Evolutionary conservation across 306 rosid species (phyloP).

Genomic region (Cucurbita argyrosperma): DNA sequence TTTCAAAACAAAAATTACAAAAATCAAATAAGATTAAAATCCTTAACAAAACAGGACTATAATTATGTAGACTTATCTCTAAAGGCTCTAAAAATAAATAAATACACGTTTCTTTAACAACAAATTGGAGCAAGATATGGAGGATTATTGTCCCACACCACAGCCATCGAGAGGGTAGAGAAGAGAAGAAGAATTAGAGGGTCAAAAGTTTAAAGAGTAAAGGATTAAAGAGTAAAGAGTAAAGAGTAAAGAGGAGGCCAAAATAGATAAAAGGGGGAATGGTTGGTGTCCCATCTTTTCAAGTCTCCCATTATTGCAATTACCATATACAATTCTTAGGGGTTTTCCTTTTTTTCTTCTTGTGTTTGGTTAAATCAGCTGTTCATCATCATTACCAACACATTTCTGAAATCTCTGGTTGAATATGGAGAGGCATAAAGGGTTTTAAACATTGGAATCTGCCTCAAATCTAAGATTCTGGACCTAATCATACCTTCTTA

Average conservation of each 20-base stretch:
- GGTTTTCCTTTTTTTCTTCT: too few relatives aligned
- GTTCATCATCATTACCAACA: background rate
- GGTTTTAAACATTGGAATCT: background rate
- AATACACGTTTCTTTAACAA: background rate
- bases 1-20: background rate
- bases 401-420: background rate
- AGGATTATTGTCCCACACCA: background rate
- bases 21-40: background rate
- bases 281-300: constrained; percentile 6
- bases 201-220: background rate
- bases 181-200: background rate
- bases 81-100: background rate
- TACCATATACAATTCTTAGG: background rate
- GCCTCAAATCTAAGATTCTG: background rate
- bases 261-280: background rate
- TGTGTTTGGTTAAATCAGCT: background rate
- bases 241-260: background rate
- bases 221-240: background rate
- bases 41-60: too few relatives aligned
- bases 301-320: background rate
- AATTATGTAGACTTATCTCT: too few relatives aligned
- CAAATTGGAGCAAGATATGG: background rate
- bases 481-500: background rate
- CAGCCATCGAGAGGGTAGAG: background rate
- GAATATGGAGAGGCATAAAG: background rate